These are phyloP conservation scores for Curvularia spicifera DNA, from an alignment of 2,329 filamentous ascomycete species.

Conservation along the genomic window DNA sequence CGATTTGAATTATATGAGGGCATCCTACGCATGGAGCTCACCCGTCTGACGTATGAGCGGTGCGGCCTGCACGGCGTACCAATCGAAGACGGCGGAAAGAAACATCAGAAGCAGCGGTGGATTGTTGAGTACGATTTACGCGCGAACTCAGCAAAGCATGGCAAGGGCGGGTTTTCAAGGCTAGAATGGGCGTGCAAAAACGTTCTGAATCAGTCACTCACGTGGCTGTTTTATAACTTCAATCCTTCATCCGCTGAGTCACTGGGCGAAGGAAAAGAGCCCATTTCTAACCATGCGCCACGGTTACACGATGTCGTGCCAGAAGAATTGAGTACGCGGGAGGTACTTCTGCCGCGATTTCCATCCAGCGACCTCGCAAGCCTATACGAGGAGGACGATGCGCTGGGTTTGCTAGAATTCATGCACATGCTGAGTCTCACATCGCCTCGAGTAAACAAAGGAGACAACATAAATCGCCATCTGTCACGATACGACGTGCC, in stretches of 20 bases:
- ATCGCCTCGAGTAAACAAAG: slow-evolving; percentile 66
- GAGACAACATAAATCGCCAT: slow-evolving; percentile 70
- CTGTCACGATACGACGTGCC: slow-evolving; percentile 72
- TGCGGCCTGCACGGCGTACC: slow-evolving; percentile 79
- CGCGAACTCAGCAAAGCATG: slow-evolving; percentile 76
- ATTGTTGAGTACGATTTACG: slow-evolving; percentile 80
- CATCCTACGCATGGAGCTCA: slow-evolving; percentile 75
- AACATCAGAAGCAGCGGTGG: slow-evolving; percentile 75
- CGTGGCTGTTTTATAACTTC: slow-evolving; percentile 80
- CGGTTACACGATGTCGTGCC: slow-evolving; percentile 35
- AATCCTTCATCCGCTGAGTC: slow-evolving; percentile 32
- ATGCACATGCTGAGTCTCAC: slow-evolving; percentile 69
- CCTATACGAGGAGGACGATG: slow-evolving; percentile 65
- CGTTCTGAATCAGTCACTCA: slow-evolving; percentile 69
- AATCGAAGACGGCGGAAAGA: slow-evolving; percentile 62
- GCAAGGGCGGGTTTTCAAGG: slow-evolving; percentile 82
- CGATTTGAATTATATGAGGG: slow-evolving; percentile 75
- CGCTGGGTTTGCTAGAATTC: slow-evolving; percentile 74
- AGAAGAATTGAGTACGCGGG: slow-evolving; percentile 27
- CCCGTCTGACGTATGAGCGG: slow-evolving; percentile 81
- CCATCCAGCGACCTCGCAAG: slow-evolving; percentile 34
- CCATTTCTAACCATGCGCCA: slow-evolving; percentile 43
- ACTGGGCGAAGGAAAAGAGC: slow-evolving; percentile 32
- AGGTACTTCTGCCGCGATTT: slow-evolving; percentile 41
- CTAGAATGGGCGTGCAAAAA: slow-evolving; percentile 80